phyloP scores from a whole-genome alignment of 2,329 filamentous ascomycete species.

The Pseudogymnoascus sp. region DNA sequence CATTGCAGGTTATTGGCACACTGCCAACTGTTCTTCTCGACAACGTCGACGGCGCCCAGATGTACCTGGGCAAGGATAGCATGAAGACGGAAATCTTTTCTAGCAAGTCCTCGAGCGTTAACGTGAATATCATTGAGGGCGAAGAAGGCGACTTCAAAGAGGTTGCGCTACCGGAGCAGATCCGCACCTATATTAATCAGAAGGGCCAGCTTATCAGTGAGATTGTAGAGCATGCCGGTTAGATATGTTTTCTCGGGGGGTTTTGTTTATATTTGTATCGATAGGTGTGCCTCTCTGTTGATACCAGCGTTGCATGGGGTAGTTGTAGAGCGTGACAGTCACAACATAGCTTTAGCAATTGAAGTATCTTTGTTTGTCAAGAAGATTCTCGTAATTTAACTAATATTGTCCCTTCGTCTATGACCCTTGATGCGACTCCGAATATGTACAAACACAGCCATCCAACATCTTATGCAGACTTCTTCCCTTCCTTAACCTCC shows the following conservation, averaged over 20 bases:
- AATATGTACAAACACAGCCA: slow-evolving; percentile 9
- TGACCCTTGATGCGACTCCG: slow-evolving; percentile 6
- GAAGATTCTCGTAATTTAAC: slow-evolving; percentile 3
- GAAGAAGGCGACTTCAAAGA: slow-evolving; percentile 79
- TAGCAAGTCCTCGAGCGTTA: slow-evolving; percentile 80
- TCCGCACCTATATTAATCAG: slow-evolving; percentile 65
- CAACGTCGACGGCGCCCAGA: slow-evolving; percentile 79
- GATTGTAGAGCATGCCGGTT: slow-evolving; percentile 92
- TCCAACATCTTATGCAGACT: slow-evolving; percentile 3
- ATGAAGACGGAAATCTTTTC: slow-evolving; percentile 73
- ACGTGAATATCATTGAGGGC: slow-evolving; percentile 70
- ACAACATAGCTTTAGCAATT: slow-evolving; percentile 7
- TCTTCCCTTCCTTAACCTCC: slow-evolving; percentile 34
- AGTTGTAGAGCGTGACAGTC: slow-evolving; percentile 2
- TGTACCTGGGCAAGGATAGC: slow-evolving; percentile 80
- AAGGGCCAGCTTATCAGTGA: slow-evolving; percentile 75
- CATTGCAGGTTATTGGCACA: slow-evolving; percentile 78
- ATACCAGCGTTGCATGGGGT: slow-evolving; percentile 4
- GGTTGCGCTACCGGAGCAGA: slow-evolving; percentile 79
- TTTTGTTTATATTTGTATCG: background rate
- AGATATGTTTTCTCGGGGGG: slow-evolving; percentile 18
- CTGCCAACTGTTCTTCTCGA: slow-evolving; percentile 86
- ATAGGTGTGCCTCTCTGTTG: slow-evolving; percentile 1
- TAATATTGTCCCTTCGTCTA: slow-evolving; percentile 5
- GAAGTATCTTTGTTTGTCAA: slow-evolving; percentile 10